phyloP scores from a whole-genome alignment of 2,329 filamentous ascomycete genomes.

The Ambrosiella cleistominuta region DNA sequence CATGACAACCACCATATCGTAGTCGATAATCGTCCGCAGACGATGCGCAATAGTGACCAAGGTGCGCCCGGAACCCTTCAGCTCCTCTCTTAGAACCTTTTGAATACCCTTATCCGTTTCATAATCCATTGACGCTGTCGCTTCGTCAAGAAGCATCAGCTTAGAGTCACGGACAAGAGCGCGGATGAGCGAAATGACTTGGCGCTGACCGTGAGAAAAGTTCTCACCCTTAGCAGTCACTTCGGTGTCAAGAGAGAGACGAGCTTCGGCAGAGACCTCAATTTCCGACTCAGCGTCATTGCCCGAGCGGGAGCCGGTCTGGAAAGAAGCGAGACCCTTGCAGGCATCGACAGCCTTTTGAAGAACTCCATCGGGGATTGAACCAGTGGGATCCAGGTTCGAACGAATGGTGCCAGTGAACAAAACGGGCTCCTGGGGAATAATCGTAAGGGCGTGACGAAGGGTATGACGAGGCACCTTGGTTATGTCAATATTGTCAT shows the following conservation, averaged over 20 bases:
- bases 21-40: slow-evolving; percentile 32
- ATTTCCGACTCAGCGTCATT: slow-evolving; percentile 11
- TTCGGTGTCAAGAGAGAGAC: slow-evolving; percentile 22
- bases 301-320: slow-evolving; percentile 16
- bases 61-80: slow-evolving; percentile 27
- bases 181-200: slow-evolving; percentile 30
- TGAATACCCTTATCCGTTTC: slow-evolving; percentile 31
- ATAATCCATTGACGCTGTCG: slow-evolving; percentile 32
- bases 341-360: slow-evolving; percentile 44
- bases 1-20: slow-evolving; percentile 33
- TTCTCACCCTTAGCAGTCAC: slow-evolving; percentile 28
- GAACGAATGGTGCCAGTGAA: slow-evolving; percentile 26
- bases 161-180: slow-evolving; percentile 29
- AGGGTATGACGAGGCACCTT: slow-evolving; percentile 26
- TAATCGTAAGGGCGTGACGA: slow-evolving; percentile 29
- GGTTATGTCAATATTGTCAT: slow-evolving; percentile 29
- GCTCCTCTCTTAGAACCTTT: slow-evolving; percentile 27
- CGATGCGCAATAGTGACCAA: slow-evolving; percentile 33
- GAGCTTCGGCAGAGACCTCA: slow-evolving; percentile 10
- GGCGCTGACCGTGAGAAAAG: slow-evolving; percentile 31
- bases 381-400: slow-evolving; percentile 40
- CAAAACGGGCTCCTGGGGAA: slow-evolving; percentile 33
- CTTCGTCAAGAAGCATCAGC: slow-evolving; percentile 31
- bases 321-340: slow-evolving; percentile 25
- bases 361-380: slow-evolving; percentile 31